These are phyloP conservation scores for Aspergillus pseudoglaucus DNA, from an alignment of 2,329 filamentous ascomycete genomes.

Conservation along the genomic window DNA sequence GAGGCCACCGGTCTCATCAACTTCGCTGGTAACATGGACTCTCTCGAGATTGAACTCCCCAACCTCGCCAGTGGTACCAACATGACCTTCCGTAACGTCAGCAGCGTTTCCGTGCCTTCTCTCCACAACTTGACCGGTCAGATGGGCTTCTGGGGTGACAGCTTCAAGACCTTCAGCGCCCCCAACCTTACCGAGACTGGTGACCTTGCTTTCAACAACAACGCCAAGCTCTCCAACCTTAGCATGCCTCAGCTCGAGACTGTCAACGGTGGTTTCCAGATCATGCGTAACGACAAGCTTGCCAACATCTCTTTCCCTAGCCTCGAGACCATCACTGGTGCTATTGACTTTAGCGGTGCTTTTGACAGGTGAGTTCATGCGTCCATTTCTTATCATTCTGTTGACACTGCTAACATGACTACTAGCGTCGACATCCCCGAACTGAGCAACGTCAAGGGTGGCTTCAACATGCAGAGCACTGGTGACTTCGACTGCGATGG, in stretches of 20 bases:
- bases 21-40: slow-evolving; percentile 72
- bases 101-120: slow-evolving; percentile 64
- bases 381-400: slow-evolving; percentile 23
- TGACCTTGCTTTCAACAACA: slow-evolving; percentile 53
- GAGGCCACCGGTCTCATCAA: slow-evolving; percentile 66
- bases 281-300: slow-evolving; percentile 85
- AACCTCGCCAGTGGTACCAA: slow-evolving; percentile 73
- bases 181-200: slow-evolving; percentile 44
- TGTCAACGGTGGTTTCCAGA: slow-evolving; percentile 71
- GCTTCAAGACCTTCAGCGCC: slow-evolving; percentile 38
- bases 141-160: slow-evolving; percentile 76
- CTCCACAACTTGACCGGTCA: slow-evolving; percentile 69
- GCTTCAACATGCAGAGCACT: slow-evolving; percentile 63
- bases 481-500: slow-evolving; percentile 54
- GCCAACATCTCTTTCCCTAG: slow-evolving; percentile 58
- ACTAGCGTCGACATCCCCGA: slow-evolving; percentile 48
- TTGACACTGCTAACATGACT: slow-evolving; percentile 49
- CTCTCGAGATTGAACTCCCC: slow-evolving; percentile 66
- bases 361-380: slow-evolving; percentile 65
- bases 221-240: slow-evolving; percentile 61
- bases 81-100: slow-evolving; percentile 76
- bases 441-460: slow-evolving; percentile 63
- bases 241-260: slow-evolving; percentile 62
- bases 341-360: slow-evolving; percentile 76
- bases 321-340: slow-evolving; percentile 67